A percentile compares a stretch with the other conserved stretches of the same genome.
Conservation (phyloP, 106 monocot species). For the Xerophyta viscosa region DNA sequence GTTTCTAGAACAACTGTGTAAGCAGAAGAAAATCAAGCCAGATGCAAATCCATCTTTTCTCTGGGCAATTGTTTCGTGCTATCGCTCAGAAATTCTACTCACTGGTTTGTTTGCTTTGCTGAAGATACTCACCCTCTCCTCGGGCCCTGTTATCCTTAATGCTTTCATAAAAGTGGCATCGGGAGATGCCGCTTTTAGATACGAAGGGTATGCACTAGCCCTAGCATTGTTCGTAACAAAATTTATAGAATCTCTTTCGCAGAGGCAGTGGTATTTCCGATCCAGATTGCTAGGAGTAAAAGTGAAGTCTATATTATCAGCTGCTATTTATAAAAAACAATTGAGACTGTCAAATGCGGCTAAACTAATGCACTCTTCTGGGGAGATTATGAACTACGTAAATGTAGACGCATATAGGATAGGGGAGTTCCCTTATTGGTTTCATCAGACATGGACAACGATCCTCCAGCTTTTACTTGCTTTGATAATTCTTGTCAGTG, state of each 20-base stretch:
- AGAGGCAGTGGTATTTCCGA: slow-evolving; percentile 90
- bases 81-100: slow-evolving; percentile 41
- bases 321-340: slow-evolving; percentile 69
- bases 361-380: slow-evolving; percentile 56
- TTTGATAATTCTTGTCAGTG: slow-evolving; percentile 62
- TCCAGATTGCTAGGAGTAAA: slow-evolving; percentile 61
- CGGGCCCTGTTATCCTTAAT: slow-evolving; percentile 67
- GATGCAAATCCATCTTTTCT: slow-evolving; percentile 26
- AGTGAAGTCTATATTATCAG: slow-evolving; percentile 73
- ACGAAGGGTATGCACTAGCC: slow-evolving; percentile 70
- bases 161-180: slow-evolving; percentile 56
- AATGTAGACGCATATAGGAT: slow-evolving; percentile 92
- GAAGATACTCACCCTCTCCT: slow-evolving; percentile 49
- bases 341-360: slow-evolving; percentile 52
- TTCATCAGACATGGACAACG: slow-evolving; percentile 85
- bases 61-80: slow-evolving; percentile 60
- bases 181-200: slow-evolving; percentile 18
- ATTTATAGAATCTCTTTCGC: slow-evolving; percentile 75
- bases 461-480: slow-evolving; percentile 69
- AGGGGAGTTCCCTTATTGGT: slow-evolving; percentile 90
- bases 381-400: slow-evolving; percentile 86
- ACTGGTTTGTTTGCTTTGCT: slow-evolving; percentile 75
- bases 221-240: slow-evolving; percentile 58
- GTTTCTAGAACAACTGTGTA: slow-evolving; percentile 35
- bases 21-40: slow-evolving; percentile 13